Evolutionary conservation across 768 basidiomycete genomes (phyloP).

Genomic region (Macrolepiota dolichaula): DNA sequence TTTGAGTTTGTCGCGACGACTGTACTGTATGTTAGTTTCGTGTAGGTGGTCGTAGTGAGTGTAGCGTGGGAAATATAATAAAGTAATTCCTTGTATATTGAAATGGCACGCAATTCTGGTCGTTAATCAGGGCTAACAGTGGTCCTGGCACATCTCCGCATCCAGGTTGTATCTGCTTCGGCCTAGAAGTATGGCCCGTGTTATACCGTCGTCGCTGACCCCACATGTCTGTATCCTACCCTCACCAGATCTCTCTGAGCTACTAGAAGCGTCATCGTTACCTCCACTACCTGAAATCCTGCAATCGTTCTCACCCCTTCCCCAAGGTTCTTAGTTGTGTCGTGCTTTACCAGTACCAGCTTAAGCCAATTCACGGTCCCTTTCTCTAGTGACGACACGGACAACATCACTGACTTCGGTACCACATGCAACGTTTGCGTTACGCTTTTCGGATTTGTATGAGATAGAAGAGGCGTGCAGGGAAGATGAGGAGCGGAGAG

Average conservation of each 20-base stretch:
- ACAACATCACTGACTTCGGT: constrained; percentile 71
- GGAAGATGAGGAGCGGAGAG: constrained; percentile 78
- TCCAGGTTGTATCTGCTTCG: background rate
- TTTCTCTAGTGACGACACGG: constrained; percentile 64
- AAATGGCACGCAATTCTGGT: background rate
- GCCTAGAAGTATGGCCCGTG: constrained; percentile 38
- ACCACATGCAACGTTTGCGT: constrained; percentile 65
- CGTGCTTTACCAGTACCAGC: background rate
- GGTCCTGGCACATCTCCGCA: background rate
- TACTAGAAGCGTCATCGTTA: constrained; percentile 55
- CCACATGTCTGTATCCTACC: constrained; percentile 77
- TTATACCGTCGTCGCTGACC: constrained; percentile 70
- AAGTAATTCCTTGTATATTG: background rate
- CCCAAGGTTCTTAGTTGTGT: constrained; percentile 52
- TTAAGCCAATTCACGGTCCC: background rate
- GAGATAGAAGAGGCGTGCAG: constrained; percentile 72
- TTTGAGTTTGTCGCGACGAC: background rate
- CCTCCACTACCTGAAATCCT: constrained; percentile 72
- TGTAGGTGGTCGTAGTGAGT: background rate
- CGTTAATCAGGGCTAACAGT: background rate
- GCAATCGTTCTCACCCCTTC: constrained; percentile 82
- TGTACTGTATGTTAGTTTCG: background rate
- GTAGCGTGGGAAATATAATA: constrained; percentile 1
- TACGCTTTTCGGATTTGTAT: constrained; percentile 74
- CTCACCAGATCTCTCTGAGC: constrained; percentile 64